These are phyloP conservation scores for Amanita exitialis DNA, from an alignment of 768 basidiomycete species.

Conservation along the genomic window DNA sequence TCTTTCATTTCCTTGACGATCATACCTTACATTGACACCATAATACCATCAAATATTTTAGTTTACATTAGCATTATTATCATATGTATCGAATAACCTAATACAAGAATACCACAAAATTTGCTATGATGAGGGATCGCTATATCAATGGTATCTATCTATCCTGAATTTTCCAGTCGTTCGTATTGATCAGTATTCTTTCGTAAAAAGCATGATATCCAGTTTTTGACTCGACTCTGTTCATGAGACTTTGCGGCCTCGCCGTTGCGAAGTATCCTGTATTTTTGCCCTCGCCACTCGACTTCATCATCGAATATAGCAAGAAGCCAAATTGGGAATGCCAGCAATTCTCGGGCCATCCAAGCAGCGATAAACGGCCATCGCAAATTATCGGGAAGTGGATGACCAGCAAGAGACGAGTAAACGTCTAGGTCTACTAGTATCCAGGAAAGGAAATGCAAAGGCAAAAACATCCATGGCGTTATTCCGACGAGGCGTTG, in stretches of 20 bases:
- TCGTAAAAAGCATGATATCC: constrained; percentile 17
- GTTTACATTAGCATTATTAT: constrained; percentile 8
- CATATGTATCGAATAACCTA: constrained; percentile 5
- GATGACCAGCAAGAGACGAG: constrained; percentile 60
- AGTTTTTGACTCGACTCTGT: constrained; percentile 11
- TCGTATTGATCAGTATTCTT: constrained; percentile 22
- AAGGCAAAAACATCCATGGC: constrained; percentile 39
- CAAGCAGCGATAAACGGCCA: constrained; percentile 69
- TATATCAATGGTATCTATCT: background rate
- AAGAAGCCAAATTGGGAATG: constrained; percentile 81
- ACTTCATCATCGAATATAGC: constrained; percentile 80
- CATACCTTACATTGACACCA: background rate
- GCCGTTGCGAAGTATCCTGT: constrained; percentile 67
- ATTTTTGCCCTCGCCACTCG: constrained; percentile 77
- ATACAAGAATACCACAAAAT: background rate
- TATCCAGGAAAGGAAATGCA: constrained; percentile 66
- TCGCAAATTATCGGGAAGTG: constrained; percentile 36
- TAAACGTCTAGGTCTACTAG: constrained; percentile 77
- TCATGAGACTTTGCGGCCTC: constrained; percentile 33
- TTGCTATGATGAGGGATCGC: background rate
- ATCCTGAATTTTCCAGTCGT: constrained; percentile 13
- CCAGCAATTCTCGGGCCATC: constrained; percentile 67
- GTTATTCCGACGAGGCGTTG: constrained; percentile 40
- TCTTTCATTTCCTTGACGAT: background rate
- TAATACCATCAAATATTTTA: constrained; percentile 3